Evolutionary conservation across 2,329 filamentous ascomycete species (phyloP), one percentile per base, ranked within the genome.

Genomic region (Chaetomiaceae sp.): DNA sequence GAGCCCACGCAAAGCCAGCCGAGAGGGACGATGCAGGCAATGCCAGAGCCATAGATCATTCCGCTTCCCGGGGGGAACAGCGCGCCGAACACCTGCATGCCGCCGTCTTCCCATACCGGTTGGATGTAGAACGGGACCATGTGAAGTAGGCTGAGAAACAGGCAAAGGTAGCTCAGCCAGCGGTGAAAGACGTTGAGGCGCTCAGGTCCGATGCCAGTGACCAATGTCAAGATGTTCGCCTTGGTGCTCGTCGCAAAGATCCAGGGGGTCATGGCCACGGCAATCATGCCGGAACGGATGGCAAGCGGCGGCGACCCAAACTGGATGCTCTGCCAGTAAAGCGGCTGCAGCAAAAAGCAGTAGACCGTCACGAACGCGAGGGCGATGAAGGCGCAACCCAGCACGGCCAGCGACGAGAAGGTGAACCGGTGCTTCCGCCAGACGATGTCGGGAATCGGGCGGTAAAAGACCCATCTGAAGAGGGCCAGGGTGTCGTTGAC

Each of bases 121-220:
- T 89, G 88, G 46, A 96, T 67, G 58, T 95, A 95, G 61, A 94
- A 97, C 0, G 91, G 91, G 14, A 95, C 72, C 17, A 83, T 87
- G 61, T 97, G 91, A 15, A 95, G 75, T 45, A 96, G 71, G 22
- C 86, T 83, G 47, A 96, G 71, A 51, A 94, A 83, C 1, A 95
- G 72, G 60, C 86, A 93, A 10, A 96, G 68, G 62, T 95, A 95
- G 22, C 85, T 88, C 7, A 86, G 81, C 90, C 90, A 97, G 57
- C 91, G 81, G 66, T 97, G 91, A 49, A 96, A 76, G 26, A 96
- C 90, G 57, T 95, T 96, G 41, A 97, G 75, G 39, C 91, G 77
- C 63, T 97, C 91, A 30, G 93, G 90, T 3, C 89, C 88, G 55
- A 97, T 91, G 12, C 91, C 91, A 4, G 90, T 95, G 48, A 96